Conservation (phyloP, 805 yeast species). For the Maudiozyma bulderi region DNA sequence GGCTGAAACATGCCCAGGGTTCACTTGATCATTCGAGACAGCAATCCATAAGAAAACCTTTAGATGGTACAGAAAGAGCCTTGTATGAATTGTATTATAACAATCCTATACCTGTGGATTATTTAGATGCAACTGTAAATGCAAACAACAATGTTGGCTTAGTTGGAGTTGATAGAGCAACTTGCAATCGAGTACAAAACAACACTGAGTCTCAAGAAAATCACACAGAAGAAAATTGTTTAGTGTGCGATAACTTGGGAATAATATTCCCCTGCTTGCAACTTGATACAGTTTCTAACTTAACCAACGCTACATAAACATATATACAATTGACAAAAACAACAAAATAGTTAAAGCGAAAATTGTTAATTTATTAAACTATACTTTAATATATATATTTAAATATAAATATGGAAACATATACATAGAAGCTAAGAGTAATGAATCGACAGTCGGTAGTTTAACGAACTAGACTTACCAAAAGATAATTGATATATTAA, state of each 20-base stretch:
- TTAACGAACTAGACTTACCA: slow-evolving; percentile 3
- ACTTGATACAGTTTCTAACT: background rate
- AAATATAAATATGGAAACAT: background rate
- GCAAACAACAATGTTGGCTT: background rate
- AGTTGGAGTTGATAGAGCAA: background rate
- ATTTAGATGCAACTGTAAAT: slow-evolving; percentile 1
- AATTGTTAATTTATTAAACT: slow-evolving; percentile 4
- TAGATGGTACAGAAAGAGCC: background rate
- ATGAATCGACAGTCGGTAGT: slow-evolving; percentile 1
- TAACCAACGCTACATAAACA: background rate
- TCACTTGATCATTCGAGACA: background rate
- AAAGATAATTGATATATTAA: background rate
- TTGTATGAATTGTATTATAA: slow-evolving; percentile 5
- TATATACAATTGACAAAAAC: background rate
- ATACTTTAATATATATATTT: slow-evolving; percentile 3
- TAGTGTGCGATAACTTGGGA: background rate
- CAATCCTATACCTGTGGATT: slow-evolving; percentile 7
- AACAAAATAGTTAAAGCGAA: slow-evolving; percentile 1
- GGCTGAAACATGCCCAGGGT: background rate
- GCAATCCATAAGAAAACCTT: background rate
- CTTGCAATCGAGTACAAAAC: background rate
- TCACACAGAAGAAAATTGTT: background rate
- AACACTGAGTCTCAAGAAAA: background rate
- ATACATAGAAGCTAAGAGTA: background rate
- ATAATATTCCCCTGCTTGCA: background rate